Base-by-base conservation (phyloP, 139 green algal species). In the Penium margaritaceum region DNA sequence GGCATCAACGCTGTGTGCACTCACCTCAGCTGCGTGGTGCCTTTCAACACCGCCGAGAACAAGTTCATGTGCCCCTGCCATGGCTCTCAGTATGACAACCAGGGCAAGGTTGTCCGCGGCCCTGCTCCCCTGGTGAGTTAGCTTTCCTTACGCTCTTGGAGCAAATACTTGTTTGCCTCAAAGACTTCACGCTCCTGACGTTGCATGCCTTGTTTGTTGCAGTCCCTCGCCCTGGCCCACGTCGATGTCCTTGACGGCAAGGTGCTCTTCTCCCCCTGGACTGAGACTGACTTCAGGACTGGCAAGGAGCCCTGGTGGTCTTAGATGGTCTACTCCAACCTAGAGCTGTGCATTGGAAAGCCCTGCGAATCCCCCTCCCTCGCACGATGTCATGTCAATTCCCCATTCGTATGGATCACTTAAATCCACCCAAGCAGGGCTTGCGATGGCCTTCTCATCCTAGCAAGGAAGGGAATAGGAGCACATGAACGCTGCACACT, bases 31-130 rank as follows among this genome's bases (percentile, higher is more conserved):
- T 99, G 94, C 86, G 94, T 99, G 61, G 94, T 99, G n/a, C 94
- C 94, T 17, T 99, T 93, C 93, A 92, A 95, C 67, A 55, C 91
- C 81, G 90, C 89, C 46, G 93, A 98, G 88, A 97, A 98, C 86
- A 97, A 98, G 91, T 99, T 99, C 90, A 96, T 92, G 87, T 99
- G 94, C 90, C 94, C 94, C 29, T 99, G 94, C 90, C 95, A 99
- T 84, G 95, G 95, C 67, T 96, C 90, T 37, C 95, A 97, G 83
- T 99, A 99, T 88, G 94, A 99, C 84, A 53, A 62, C 39, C 76
- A 95, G 80, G 94, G 94, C 85, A 97, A 95, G 88, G 88, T 95
- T 35, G 83, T 97, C 44, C 88, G 92, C 39, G 92, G 92, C 53
- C 92, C 92, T 29, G 92, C 92, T 27, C 92, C 92, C 21, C 85